phyloP scores from a whole-genome alignment of 306 rosid species.

The Vigna trinervia region DNA sequence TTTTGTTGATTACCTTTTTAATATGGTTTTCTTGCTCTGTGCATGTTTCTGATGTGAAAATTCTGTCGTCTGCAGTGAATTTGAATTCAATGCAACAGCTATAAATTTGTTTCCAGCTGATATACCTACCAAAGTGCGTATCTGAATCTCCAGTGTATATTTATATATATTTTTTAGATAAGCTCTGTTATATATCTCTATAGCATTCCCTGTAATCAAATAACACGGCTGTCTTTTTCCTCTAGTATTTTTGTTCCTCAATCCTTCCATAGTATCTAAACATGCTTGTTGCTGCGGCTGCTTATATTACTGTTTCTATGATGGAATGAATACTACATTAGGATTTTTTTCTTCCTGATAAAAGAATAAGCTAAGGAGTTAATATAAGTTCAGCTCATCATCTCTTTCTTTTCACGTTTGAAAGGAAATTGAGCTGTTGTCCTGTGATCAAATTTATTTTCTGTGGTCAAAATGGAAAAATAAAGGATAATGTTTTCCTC shows the following conservation, averaged over 20 bases:
- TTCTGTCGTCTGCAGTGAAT: constrained; percentile 55
- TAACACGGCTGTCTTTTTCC: background rate
- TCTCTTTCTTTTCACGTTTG: background rate
- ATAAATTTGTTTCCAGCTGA: constrained; percentile 70
- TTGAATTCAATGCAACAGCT: constrained; percentile 63
- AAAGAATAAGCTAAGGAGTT: background rate
- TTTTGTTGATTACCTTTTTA: constrained; percentile 2
- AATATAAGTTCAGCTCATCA: background rate
- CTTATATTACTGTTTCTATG: background rate
- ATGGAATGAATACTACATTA: background rate
- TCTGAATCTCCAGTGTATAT: constrained; percentile 13
- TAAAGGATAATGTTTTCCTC: background rate
- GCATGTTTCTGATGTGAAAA: constrained; percentile 23
- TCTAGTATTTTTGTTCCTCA: background rate
- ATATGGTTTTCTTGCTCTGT: background rate
- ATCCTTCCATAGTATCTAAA: background rate
- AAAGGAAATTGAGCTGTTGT: background rate
- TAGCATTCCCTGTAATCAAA: background rate
- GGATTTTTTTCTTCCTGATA: background rate
- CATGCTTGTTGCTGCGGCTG: background rate
- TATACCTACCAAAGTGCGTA: constrained; percentile 61
- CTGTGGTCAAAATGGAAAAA: background rate
- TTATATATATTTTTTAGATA: too few species aligned
- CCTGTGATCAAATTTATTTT: background rate
- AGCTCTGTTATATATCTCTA: background rate